Evolutionary conservation across 257 asterid species (phyloP), one percentile per base, ranked within the genome.

Genomic region (Solanum chiquidenum): DNA sequence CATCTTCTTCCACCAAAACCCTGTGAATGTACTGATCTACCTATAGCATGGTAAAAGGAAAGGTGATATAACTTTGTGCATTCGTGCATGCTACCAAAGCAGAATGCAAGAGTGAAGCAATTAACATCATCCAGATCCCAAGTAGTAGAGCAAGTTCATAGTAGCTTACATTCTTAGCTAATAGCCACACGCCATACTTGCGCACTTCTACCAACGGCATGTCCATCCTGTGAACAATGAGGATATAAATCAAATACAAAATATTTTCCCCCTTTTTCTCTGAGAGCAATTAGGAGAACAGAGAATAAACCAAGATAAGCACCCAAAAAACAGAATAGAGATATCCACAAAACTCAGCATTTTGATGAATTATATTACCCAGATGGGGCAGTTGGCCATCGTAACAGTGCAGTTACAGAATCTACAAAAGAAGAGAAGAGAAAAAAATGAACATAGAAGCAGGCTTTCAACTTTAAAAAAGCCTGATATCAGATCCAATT

Each of bases 321-420:
- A 5, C 82, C 11, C 60, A 34, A 31, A 9, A 52, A 76, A 58
- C 40, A 86, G 68, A 46, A 16, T 6, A 82, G 86, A 82, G 66
- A 49, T 9, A 82, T 49, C 69, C 29, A 82, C 42, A 82, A 46
- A 82, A 46, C 83, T 64, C 55, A 88, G 88, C 85, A 85, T 86
- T 87, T 89, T 72, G 35, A 49, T 64, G 83, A 90, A 31, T 83
- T 83, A 68, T 84, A 85, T 92, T 94, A 97, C 98, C 99, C 96
- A 89, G 93, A 66, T 40, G 99, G 99, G 88, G 99, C 98, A 91
- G 99, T 97, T 87, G 99, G 99, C 99, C 99, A 97, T 29, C 99
- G 94, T 88, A 97, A 88, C 92, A 97, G 89, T 37, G 99, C 98
- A 87, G 98, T 94, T 83, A 95, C 69, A 86, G 98, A 93, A 90